These are phyloP conservation scores for Scheffersomyces ergatensis DNA, from an alignment of 805 yeast species.

Conservation along the genomic window DNA sequence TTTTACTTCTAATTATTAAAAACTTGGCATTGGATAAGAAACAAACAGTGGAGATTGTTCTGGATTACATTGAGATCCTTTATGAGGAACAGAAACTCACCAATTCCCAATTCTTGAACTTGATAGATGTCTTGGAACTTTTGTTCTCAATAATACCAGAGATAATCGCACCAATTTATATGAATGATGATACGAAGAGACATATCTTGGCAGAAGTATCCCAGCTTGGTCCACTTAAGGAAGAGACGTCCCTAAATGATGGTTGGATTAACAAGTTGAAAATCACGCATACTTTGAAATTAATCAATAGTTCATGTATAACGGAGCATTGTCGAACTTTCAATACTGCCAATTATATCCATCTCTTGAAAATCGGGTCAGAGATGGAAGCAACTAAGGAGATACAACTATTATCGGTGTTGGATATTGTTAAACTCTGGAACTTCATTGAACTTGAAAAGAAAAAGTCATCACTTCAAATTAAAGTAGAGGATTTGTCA, in stretches of 20 bases:
- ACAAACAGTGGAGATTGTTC: constrained; percentile 13
- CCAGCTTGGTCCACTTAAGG: not conserved
- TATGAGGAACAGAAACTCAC: constrained; percentile 10
- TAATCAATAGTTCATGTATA: constrained; percentile 41
- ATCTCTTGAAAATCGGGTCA: constrained; percentile 37
- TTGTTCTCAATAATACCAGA: constrained; percentile 29
- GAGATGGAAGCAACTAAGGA: constrained; percentile 9
- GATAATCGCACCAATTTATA: constrained; percentile 17
- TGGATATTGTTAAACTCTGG: constrained; percentile 59
- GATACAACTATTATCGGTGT: constrained; percentile 34
- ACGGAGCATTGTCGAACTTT: constrained; percentile 48
- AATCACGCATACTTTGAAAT: constrained; percentile 14
- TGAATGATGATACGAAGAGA: constrained; percentile 14
- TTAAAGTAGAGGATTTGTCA: constrained; percentile 8
- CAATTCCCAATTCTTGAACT: constrained; percentile 15
- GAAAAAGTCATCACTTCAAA: constrained; percentile 2
- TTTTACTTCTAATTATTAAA: constrained; percentile 20
- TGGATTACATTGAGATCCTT: constrained; percentile 20
- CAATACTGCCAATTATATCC: constrained; percentile 44
- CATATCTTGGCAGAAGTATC: constrained; percentile 12
- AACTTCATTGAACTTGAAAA: constrained; percentile 33
- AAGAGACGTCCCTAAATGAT: not conserved
- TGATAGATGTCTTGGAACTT: constrained; percentile 16
- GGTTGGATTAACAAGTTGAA: constrained; percentile 12
- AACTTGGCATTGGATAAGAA: constrained; percentile 13